A percentile compares a stretch with the other conserved stretches of the same genome.
phyloP scores from a whole-genome alignment of 2,329 filamentous ascomycete species.

The Diatrype stigma region DNA sequence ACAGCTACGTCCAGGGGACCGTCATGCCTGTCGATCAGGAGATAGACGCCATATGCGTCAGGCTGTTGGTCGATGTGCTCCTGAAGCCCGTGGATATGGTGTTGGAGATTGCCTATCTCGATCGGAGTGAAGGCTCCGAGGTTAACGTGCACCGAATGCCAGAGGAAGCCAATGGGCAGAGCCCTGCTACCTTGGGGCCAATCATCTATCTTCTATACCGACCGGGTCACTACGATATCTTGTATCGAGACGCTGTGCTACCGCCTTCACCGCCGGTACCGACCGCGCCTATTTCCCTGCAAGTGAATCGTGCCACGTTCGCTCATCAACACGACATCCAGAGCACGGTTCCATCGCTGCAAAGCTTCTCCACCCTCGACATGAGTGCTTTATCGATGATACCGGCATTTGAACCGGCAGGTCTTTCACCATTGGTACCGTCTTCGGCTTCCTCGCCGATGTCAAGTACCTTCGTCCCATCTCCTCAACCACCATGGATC shows the following conservation, averaged over 20 bases:
- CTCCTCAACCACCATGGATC: conserved; percentile 35
- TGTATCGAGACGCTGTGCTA: conserved; percentile 56
- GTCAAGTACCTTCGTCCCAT: conserved; percentile 26
- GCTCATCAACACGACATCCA: conserved; percentile 41
- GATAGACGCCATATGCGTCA: conserved; percentile 86
- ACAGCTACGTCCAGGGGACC: conserved; percentile 59
- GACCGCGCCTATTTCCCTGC: conserved; percentile 34
- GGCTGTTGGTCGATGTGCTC: conserved; percentile 71
- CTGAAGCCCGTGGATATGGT: conserved; percentile 74
- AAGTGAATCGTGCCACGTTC: conserved; percentile 51
- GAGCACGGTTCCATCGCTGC: conserved; percentile 34
- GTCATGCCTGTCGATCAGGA: conserved; percentile 76
- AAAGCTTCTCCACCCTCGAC: conserved; percentile 38
- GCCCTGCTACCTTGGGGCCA: conserved; percentile 39
- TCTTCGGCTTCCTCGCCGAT: conserved; percentile 30
- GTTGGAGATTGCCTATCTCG: conserved; percentile 86
- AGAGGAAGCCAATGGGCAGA: conserved; percentile 45
- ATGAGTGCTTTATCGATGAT: conserved; percentile 43
- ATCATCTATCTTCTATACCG: conserved; percentile 59
- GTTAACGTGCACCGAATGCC: conserved; percentile 69
- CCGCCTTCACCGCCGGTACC: conserved; percentile 21
- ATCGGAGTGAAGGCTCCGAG: conserved; percentile 72
- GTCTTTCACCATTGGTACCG: conserved; percentile 31
- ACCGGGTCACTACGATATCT: conserved; percentile 88
- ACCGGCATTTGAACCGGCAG: conserved; percentile 36